A percentile compares a stretch with the other conserved stretches of the same genome.
Evolutionary conservation across 1,284 basidiomycete species (phyloP).

Genomic region (Gymnopus androsaceus): DNA sequence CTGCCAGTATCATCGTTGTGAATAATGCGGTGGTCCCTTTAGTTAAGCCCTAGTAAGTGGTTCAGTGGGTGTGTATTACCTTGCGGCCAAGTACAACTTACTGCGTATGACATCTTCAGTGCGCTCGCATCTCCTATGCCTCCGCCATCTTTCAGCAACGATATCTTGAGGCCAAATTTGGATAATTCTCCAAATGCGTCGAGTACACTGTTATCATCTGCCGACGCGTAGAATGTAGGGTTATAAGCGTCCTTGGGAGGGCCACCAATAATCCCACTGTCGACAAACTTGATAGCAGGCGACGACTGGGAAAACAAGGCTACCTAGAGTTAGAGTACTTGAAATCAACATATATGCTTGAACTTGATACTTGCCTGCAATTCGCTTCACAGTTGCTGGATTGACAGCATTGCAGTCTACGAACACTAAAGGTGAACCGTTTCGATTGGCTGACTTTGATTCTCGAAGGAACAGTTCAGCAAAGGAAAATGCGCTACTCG

Average conservation of each 20-base stretch:
- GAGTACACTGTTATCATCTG: conserved; percentile 38
- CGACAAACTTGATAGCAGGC: conserved; percentile 47
- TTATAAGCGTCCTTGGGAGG: conserved; percentile 50
- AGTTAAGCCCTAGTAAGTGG: conserved; percentile 49
- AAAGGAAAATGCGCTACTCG: conserved; percentile 51
- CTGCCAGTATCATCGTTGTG: conserved; percentile 59
- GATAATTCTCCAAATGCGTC: conserved; percentile 43
- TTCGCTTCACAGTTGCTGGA: conserved; percentile 49
- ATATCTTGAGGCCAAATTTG: conserved; percentile 48
- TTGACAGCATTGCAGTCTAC: conserved; percentile 65
- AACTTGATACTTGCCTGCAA: no score
- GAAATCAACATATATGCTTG: no score
- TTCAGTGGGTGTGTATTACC: conserved; percentile 6
- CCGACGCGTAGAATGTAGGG: conserved; percentile 59
- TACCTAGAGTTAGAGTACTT: no score
- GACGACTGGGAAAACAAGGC: conserved; percentile 38
- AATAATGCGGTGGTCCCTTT: conserved; percentile 59
- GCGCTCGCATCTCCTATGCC: conserved; percentile 61
- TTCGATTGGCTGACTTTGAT: conserved; percentile 16
- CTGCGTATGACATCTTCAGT: conserved; percentile 65
- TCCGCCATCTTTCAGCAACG: conserved; percentile 44
- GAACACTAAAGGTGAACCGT: conserved; percentile 35
- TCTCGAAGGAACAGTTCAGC: conserved; percentile 44
- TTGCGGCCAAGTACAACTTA: conserved; percentile 30
- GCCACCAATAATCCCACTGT: conserved; percentile 61